These are phyloP conservation scores for Dunaliella primolecta DNA, from an alignment of 139 green algal species.

Conservation along the genomic window DNA sequence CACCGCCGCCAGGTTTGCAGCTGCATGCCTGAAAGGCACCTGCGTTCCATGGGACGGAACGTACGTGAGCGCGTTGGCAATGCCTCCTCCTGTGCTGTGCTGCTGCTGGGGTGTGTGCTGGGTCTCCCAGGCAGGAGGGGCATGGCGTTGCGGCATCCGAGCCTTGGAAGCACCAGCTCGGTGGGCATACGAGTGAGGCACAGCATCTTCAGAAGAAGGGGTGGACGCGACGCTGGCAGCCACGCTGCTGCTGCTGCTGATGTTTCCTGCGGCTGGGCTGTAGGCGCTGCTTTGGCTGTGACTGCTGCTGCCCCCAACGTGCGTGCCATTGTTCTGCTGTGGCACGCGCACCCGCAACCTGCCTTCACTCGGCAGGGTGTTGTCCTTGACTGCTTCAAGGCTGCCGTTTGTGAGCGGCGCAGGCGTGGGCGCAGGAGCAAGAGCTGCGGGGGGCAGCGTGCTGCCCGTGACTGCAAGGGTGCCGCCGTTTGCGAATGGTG, in stretches of 20 bases:
- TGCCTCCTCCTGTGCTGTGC: too few relatives aligned
- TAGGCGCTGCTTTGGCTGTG: not conserved
- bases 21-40: not conserved
- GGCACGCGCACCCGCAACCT: not conserved
- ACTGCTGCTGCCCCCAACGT: not conserved
- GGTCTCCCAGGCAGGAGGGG: too few relatives aligned
- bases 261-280: not conserved
- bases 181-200: not conserved
- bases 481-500: too few relatives aligned
- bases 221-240: not conserved
- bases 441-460: too few relatives aligned
- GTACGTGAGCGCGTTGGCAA: not conserved
- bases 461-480: too few relatives aligned
- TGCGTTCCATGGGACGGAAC: not conserved
- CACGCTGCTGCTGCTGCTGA: not conserved
- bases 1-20: not conserved
- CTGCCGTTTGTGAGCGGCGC: too few relatives aligned
- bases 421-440: too few relatives aligned
- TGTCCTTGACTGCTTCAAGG: too few relatives aligned
- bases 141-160: not conserved
- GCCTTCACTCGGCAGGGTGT: not conserved
- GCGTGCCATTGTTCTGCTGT: not conserved
- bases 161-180: not conserved
- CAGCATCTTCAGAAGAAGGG: not conserved
- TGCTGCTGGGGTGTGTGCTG: too few relatives aligned